Conservation (phyloP, 768 basidiomycete genomes). For the Pisolithus marmoratus region DNA sequence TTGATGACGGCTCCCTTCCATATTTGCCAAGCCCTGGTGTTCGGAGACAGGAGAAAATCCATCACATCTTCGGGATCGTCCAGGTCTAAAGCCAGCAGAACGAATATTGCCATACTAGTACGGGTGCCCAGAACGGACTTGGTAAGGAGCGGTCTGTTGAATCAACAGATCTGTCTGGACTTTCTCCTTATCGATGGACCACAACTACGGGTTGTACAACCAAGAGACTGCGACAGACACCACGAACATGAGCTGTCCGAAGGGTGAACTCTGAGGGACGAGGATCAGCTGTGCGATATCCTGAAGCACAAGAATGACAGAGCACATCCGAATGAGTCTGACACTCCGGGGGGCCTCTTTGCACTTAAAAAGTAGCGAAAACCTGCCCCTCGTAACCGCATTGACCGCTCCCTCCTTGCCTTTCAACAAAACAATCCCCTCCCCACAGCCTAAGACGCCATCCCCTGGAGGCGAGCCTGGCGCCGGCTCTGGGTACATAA, state of each 20-base stretch:
- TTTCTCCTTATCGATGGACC: constrained; percentile 25
- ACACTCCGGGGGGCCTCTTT: constrained; percentile 7
- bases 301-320: constrained; percentile 23
- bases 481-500: constrained; percentile 12
- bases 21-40: not conserved
- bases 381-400: constrained; percentile 23
- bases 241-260: constrained; percentile 33
- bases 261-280: constrained; percentile 25
- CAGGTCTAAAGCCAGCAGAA: not conserved
- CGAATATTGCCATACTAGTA: constrained; percentile 1
- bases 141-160: not conserved
- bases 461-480: constrained; percentile 18
- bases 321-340: constrained; percentile 11
- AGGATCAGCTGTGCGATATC: constrained; percentile 28
- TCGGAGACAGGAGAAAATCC: not conserved
- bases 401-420: constrained; percentile 25
- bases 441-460: constrained; percentile 18
- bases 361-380: constrained; percentile 13
- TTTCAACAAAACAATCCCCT: constrained; percentile 21
- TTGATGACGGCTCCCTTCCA: not conserved
- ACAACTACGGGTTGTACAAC: constrained; percentile 25
- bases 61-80: not conserved
- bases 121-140: constrained; percentile 1
- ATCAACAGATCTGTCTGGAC: constrained; percentile 16
- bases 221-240: constrained; percentile 27